Evolutionary conservation across 495 filamentous ascomycete species (phyloP), one percentile per base, ranked within the genome.

Genomic region (Penicillium chermesinum): DNA sequence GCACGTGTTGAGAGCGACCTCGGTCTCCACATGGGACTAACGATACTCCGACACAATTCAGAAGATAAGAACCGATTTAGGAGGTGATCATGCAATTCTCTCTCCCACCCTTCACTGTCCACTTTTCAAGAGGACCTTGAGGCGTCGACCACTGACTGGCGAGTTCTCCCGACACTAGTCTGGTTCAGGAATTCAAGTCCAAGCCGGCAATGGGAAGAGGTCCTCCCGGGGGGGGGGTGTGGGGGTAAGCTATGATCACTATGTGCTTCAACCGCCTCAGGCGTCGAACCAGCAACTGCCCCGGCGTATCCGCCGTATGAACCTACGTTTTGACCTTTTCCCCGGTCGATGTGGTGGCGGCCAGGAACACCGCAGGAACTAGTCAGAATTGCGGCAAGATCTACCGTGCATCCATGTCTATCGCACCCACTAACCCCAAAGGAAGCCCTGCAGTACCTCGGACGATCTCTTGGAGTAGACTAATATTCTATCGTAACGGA

Each of bases 351-450:
- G 42, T 35, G 41, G 50, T 48, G 45, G 47, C 50, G 46, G 9
- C 30, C 22, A 43, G 48, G 47, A 51, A 51, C 52, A 46, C 49
- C 45, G 46, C 32, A 27, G 25, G 16, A 14, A 35, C 7, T 14
- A 44, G 12, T 14, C 4, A 27, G 47, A 41, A 38, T 33, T 53
- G 44, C 46, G 51, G 57, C 38, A 57, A 51, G 57, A 60, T 60
- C 57, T 51, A 32, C 54, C 52, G 54, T 22, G 19, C 34, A 57
- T 59, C 42, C 15, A 25, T 30, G 25, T 30, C 25, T 30, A 30
- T 30, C 25, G 25, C 25, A 4, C 10, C 10, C 25, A 30, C 25
- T 30, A 30, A 10, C 25, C 25, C 25, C 25, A 30, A 30, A 30
- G 25, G 25, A 30, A 30, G 5, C 25, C 4, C 25, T 30, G 25